Base-by-base conservation (phyloP, 2,329 filamentous ascomycete genomes). In the Diaporthe aspalathi region DNA sequence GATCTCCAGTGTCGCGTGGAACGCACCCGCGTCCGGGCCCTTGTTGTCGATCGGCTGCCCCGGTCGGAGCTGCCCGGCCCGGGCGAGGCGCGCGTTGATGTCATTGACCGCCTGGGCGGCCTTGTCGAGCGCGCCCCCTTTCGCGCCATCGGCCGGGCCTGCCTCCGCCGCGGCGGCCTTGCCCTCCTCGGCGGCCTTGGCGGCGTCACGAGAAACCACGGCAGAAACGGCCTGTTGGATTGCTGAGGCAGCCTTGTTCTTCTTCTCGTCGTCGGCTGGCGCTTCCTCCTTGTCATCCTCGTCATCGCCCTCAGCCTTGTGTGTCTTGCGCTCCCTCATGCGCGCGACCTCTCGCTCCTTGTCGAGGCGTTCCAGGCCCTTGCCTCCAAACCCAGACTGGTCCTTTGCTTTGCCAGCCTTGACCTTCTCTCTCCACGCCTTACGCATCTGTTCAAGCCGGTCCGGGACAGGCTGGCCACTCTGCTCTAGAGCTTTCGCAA, bases 1-100 rank as follows among this genome's bases (percentile, higher is more conserved):
- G 89, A 99, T 99, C 82, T 98, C 96, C 73, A 99, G 87, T 5
- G 95, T 98, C 20, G 96, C 95, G 81, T 99, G 96, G 87, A 94
- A 99, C 0, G 95, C 94, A 66, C 96, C 96, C 3, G 96, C 96
- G 81, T 99, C 96, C 0, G 96, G 96, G 1, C 96, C 96, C 82
- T 98, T 98, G 84, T 99, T 99, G 84, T 99, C 96, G 79, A 98
- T 97, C 9, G 96, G 94, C 73, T 97, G 95, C 17, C 96, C 96
- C 5, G 94, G 92, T 72, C 96, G 92, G 77, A 98, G 91, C 79
- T 96, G 93, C 45, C 95, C 95, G 43, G 94, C 94, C 76, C 94
- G 94, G 78, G 94, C 95, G 49, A 99, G 88, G 75, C 96, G 94
- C 73, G 91, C 92, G 81, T 97, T 95, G 83, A 99, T 97, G 80